Base-by-base conservation (phyloP, 2,329 filamentous ascomycete genomes). In the Seiridium unicorne region DNA sequence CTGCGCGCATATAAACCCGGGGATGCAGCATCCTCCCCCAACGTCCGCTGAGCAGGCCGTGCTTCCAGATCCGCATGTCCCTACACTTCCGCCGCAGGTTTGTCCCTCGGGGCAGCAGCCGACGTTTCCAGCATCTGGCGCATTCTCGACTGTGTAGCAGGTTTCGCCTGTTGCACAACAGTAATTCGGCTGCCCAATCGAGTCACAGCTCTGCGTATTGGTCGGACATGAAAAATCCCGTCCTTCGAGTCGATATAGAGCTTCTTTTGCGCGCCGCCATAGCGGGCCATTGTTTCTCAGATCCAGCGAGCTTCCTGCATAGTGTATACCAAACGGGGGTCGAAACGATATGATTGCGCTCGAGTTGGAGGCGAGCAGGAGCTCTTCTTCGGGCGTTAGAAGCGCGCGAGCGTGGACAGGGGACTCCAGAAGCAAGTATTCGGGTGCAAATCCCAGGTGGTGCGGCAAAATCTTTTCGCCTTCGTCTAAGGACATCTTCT, bases 1-100 rank as follows among this genome's bases (percentile, higher is more conserved):
- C 18, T 87, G 87, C 60, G 85, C 79, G 67, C 91, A 94, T 1
- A 84, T 79, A 68, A 86, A 93, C 4, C 89, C 89, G 0, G 86
- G 79, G 9, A 93, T 86, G 70, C 91, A 94, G 69, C 91, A 94
- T 2, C 90, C 91, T 11, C 90, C 90, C 3, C 90, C 90, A 0
- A 88, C 72, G 40, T 82, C 81, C 6, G 84, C 79, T 0, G 87
- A 79, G 70, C 91, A 94, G 54, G 84, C 84, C 9, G 84, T 83
- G 61, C 89, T 87, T 46, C 83, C 87, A 3, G 78, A 76, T 2
- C 80, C 79, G 64, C 91, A 93, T n/a, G 70, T 70, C 0, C 81
- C 83, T 5, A 93, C 85, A 1, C 76, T 76, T 8, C 89, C 88
- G 3, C 81, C 82, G 71, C 91, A 94, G 5, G 73, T 82, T 48